Conservation (phyloP, 768 basidiomycete species). For the Neoboletus magnificus region DNA sequence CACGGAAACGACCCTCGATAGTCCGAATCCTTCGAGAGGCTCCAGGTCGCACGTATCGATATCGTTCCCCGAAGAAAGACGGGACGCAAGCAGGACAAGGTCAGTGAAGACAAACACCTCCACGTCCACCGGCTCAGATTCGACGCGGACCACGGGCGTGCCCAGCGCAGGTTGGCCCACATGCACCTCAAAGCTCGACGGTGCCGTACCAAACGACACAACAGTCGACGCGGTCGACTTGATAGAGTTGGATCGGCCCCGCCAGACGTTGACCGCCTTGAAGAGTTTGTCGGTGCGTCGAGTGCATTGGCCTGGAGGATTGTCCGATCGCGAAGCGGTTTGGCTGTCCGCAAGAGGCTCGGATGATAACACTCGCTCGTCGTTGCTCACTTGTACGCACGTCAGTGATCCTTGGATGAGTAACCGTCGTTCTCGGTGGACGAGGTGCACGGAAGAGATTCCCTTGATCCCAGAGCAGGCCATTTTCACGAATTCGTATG, state of each 20-base stretch:
- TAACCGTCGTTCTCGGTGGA: slow-evolving; percentile 70
- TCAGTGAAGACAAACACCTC: slow-evolving; percentile 65
- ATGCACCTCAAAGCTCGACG: slow-evolving; percentile 28
- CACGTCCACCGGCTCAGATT: slow-evolving; percentile 26
- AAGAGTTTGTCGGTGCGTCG: slow-evolving; percentile 28
- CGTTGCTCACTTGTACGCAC: slow-evolving; percentile 40
- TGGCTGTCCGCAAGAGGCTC: not conserved
- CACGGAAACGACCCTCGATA: slow-evolving; percentile 48
- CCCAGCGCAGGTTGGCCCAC: not conserved
- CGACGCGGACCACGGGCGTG: slow-evolving; percentile 24
- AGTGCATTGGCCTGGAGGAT: not conserved
- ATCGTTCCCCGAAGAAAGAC: slow-evolving; percentile 15
- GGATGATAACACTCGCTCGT: slow-evolving; percentile 9
- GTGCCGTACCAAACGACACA: slow-evolving; percentile 28
- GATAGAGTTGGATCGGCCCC: slow-evolving; percentile 42
- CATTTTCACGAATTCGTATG: slow-evolving; percentile 70
- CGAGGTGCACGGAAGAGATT: slow-evolving; percentile 50
- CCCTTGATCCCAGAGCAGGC: slow-evolving; percentile 60
- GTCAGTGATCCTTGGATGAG: slow-evolving; percentile 61
- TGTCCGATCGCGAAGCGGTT: not conserved
- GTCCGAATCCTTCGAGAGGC: slow-evolving; percentile 44
- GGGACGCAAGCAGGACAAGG: slow-evolving; percentile 53
- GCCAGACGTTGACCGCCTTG: slow-evolving; percentile 46
- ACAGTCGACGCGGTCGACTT: slow-evolving; percentile 26
- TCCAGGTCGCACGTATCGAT: slow-evolving; percentile 36